Percentiles rank a stretch among this genome's conserved stretches.
phyloP scores from a whole-genome alignment of 2,329 filamentous ascomycete genomes.

The Xylariaceae sp. region DNA sequence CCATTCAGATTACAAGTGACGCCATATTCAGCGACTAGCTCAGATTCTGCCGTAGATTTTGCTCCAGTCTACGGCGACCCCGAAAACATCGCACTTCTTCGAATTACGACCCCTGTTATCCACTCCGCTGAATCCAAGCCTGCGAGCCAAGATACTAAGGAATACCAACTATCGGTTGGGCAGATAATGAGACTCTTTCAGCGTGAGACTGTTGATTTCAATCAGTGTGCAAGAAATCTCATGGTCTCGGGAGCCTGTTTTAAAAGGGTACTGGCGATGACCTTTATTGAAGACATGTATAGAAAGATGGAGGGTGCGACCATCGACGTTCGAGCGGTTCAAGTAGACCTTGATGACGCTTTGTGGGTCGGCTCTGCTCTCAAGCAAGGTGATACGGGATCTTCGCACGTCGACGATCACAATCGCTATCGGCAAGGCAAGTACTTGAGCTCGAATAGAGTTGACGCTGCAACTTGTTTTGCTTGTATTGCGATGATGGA shows the following conservation, averaged over 20 bases:
- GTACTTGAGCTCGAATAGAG: background rate
- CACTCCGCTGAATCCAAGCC: background rate
- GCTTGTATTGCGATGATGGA: slow-evolving; percentile 15
- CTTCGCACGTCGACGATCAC: no score
- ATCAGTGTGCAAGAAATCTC: background rate
- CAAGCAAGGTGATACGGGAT: background rate
- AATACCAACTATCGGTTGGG: background rate
- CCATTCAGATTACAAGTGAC: background rate
- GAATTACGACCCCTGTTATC: background rate
- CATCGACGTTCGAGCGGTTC: slow-evolving; percentile 7
- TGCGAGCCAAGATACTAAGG: background rate
- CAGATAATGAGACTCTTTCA: slow-evolving; percentile 3
- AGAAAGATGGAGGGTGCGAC: background rate
- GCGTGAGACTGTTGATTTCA: slow-evolving; percentile 3
- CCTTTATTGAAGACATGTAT: slow-evolving; percentile 5
- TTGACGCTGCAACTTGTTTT: slow-evolving; percentile 8
- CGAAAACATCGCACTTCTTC: slow-evolving; percentile 2
- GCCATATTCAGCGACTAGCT: background rate
- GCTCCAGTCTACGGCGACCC: background rate
- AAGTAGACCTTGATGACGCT: background rate
- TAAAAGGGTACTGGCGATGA: background rate
- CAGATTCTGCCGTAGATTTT: background rate
- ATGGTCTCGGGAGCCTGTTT: background rate
- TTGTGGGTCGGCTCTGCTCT: background rate
- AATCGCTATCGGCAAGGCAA: no score